These are phyloP conservation scores for Aechmea fasciata DNA, from an alignment of 176 grass and related monocot species.

Conservation along the genomic window DNA sequence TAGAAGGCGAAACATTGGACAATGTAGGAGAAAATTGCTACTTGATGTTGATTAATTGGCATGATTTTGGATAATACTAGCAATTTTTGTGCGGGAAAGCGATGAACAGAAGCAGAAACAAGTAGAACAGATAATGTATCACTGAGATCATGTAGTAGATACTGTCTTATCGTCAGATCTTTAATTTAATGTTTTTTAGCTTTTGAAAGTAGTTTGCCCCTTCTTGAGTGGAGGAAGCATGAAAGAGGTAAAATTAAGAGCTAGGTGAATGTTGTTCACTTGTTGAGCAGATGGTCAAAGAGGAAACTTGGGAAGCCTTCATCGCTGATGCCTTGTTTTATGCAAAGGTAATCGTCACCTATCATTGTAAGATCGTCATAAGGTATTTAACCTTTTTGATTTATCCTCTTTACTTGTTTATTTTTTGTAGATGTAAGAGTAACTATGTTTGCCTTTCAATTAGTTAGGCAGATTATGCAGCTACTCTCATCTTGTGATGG, in stretches of 20 bases:
- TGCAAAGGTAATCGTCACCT: slow-evolving; percentile 43
- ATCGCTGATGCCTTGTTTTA: slow-evolving; percentile 64
- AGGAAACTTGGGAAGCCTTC: slow-evolving; percentile 82
- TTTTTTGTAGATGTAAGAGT: background rate
- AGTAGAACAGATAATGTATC: too few relatives aligned
- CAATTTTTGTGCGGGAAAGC: background rate
- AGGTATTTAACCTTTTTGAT: slow-evolving; percentile 6
- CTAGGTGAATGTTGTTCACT: background rate
- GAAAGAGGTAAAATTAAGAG: background rate
- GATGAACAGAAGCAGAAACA: too few relatives aligned
- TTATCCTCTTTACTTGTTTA: slow-evolving; percentile 1
- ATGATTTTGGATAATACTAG: background rate
- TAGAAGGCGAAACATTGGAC: slow-evolving; percentile 1
- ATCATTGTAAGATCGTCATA: background rate
- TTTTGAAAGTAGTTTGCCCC: background rate
- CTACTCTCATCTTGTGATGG: background rate
- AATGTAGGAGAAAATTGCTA: background rate
- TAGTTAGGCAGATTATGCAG: background rate
- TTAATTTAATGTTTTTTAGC: background rate
- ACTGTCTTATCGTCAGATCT: background rate
- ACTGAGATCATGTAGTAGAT: too few relatives aligned
- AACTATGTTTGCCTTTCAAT: background rate
- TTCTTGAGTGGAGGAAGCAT: background rate
- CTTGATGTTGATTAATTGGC: background rate
- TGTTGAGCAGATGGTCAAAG: slow-evolving; percentile 56